Percentiles rank a stretch among this genome's conserved stretches.
These are phyloP conservation scores for Meyerozyma smithsonii DNA, from an alignment of 1,139 yeast genomes.

Conservation along the genomic window DNA sequence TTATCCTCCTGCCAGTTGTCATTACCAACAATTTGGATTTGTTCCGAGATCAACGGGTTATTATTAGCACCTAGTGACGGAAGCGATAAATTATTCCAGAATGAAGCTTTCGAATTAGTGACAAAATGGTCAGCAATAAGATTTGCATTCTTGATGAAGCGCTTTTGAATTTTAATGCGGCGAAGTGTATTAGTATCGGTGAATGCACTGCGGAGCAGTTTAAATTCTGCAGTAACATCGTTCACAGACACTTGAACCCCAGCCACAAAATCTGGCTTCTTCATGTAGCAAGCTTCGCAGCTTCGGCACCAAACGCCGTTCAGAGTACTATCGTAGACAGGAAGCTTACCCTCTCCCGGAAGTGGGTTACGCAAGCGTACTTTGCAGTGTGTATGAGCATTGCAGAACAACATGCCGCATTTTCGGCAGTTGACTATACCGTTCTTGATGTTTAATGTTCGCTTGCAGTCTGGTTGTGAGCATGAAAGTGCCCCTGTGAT, in stretches of 20 bases:
- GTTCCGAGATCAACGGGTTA: constrained; percentile 22
- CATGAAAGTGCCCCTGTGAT: constrained; percentile 28
- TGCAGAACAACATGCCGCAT: constrained; percentile 74
- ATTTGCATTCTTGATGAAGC: constrained; percentile 47
- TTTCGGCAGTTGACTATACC: constrained; percentile 59
- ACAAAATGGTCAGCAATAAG: constrained; percentile 16
- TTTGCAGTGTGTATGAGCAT: constrained; percentile 55
- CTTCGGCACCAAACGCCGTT: constrained; percentile 67
- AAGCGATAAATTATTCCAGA: constrained; percentile 13
- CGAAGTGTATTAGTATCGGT: constrained; percentile 43
- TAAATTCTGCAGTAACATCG: constrained; percentile 48
- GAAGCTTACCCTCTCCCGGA: constrained; percentile 24
- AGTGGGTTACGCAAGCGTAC: constrained; percentile 38
- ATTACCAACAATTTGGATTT: constrained; percentile 44
- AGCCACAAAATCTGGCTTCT: constrained; percentile 51
- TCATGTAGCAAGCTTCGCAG: constrained; percentile 57
- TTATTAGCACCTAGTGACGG: constrained; percentile 9
- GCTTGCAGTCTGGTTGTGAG: constrained; percentile 31
- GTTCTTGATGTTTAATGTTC: constrained; percentile 38
- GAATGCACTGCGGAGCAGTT: constrained; percentile 31
- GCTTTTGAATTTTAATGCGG: constrained; percentile 56
- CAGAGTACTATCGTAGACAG: constrained; percentile 24
- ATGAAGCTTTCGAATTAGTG: constrained; percentile 11
- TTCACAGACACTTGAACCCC: constrained; percentile 28
- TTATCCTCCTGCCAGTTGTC: constrained; percentile 65